Conservation (phyloP, 805 yeast species). For the Starmerella bacillaris region DNA sequence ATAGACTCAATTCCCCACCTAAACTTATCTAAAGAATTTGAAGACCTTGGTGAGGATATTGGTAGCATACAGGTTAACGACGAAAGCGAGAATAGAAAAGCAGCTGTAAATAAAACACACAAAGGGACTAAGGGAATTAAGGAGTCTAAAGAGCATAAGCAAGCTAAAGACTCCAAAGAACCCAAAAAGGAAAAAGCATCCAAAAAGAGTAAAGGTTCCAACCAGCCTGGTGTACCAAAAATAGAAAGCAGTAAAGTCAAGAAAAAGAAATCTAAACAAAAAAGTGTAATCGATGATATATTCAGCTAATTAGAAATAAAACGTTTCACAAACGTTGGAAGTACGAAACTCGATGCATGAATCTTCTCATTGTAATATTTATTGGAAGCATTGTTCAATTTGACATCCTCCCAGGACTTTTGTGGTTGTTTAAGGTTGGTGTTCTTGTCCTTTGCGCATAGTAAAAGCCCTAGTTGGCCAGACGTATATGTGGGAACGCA, state of each 20-base stretch:
- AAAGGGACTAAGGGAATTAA: no score
- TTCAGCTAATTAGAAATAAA: constrained; percentile 37
- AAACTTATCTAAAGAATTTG: no score
- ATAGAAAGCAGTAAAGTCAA: constrained; percentile 17
- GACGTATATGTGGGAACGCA: constrained; percentile 94
- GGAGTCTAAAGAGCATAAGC: constrained; percentile 2
- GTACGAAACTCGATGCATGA: constrained; percentile 74
- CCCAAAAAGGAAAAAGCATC: no score
- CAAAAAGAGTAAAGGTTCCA: constrained; percentile 1
- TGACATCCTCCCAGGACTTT: constrained; percentile 43
- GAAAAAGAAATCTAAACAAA: constrained; percentile 31
- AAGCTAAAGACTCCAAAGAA: neutral
- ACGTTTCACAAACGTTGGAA: constrained; percentile 76
- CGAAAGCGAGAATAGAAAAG: no score
- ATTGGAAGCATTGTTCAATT: constrained; percentile 34
- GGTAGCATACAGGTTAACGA: neutral
- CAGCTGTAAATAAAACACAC: no score
- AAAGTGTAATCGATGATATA: constrained; percentile 53
- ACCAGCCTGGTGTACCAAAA: constrained; percentile 8
- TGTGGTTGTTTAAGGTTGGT: constrained; percentile 52
- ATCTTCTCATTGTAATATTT: constrained; percentile 73
- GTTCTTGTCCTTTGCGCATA: constrained; percentile 58
- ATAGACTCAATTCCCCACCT: no score
- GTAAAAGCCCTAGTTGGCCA: constrained; percentile 97
- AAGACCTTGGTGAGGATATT: no score